Base-by-base conservation (phyloP, 768 basidiomycete genomes). In the Boletus pseudopeckii region DNA sequence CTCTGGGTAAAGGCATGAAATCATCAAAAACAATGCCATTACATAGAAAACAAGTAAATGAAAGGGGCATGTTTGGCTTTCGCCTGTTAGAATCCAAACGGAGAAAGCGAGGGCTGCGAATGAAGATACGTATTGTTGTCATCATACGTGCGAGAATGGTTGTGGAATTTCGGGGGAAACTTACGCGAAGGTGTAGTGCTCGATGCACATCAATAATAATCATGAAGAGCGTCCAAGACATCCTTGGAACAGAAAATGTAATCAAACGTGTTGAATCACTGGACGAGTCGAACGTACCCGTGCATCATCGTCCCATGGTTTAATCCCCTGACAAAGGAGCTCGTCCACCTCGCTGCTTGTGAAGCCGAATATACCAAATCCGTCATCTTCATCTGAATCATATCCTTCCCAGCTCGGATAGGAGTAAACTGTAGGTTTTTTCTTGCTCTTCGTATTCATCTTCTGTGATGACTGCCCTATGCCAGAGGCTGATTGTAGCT, bases 261-360 rank as follows among this genome's bases (percentile, higher is more conserved):
- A 43, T 4, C 17, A 22, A 40, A 30, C 4, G 4, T 7, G n/a
- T 7, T 24, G 17, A 36, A 26, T n/a, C 7, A 8, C n/a, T 10
- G 22, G 14, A 28, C 17, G 6, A 20, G 22, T 18, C 4, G 17
- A 38, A 64, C 73, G 18, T 55, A 76, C 77, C 55, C 62, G 54
- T 45, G 76, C 74, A 58, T 77, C 71, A 7, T 75, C 73, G 10
- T 79, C 76, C 75, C 76, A 77, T 7, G 77, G 75, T 55, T 75
- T 78, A 4, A 78, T 72, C 1, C 75, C 75, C 4, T 77, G 69
- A 33, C 48, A 63, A 11, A 72, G 10, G 13, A 77, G 64, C 47
- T 75, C 76, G 2, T 68, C 54, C 43, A 70, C 54, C 10, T 75
- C 61, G 32, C 66, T 68, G 4, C 69, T 54, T 8, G 72, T 71